Percentiles rank a stretch among this genome's conserved stretches.
Evolutionary conservation across 768 basidiomycete genomes (phyloP).

Genomic region (Strobilomyces echinocephalus): DNA sequence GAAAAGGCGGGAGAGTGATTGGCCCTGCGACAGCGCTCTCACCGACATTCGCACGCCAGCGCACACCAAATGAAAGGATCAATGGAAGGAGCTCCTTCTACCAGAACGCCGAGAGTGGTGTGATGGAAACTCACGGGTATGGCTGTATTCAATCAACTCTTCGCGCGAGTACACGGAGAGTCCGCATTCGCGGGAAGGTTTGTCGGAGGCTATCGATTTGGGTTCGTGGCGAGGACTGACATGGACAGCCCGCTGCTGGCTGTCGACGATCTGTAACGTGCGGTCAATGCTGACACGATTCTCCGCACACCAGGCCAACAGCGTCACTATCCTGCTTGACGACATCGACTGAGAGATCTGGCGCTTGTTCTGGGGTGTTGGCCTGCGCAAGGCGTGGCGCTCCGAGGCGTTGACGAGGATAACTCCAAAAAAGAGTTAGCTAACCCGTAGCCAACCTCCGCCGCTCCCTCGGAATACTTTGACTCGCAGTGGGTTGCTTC

Average conservation of each 20-base stretch:
- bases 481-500: background rate
- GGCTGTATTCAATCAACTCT: constrained; percentile 17
- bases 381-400: background rate
- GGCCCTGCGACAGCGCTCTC: background rate
- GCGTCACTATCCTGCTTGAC: constrained; percentile 8
- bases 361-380: constrained; percentile 4
- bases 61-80: background rate
- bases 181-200: constrained; percentile 11
- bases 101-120: constrained; percentile 7
- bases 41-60: background rate
- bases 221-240: background rate
- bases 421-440: constrained; percentile 25
- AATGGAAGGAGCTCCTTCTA: constrained; percentile 1
- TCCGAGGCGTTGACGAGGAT: constrained; percentile 19
- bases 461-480: background rate
- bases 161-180: constrained; percentile 24
- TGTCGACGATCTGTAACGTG: constrained; percentile 34
- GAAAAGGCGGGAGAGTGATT: background rate
- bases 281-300: constrained; percentile 46
- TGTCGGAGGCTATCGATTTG: background rate
- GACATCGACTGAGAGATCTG: constrained; percentile 17
- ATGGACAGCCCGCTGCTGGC: background rate
- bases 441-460: constrained; percentile 6
- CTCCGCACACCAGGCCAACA: constrained; percentile 48
- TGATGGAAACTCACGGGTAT: constrained; percentile 27